Conservation (phyloP, 371 early-diverging fungal species). For the Entomophthora muscae region DNA sequence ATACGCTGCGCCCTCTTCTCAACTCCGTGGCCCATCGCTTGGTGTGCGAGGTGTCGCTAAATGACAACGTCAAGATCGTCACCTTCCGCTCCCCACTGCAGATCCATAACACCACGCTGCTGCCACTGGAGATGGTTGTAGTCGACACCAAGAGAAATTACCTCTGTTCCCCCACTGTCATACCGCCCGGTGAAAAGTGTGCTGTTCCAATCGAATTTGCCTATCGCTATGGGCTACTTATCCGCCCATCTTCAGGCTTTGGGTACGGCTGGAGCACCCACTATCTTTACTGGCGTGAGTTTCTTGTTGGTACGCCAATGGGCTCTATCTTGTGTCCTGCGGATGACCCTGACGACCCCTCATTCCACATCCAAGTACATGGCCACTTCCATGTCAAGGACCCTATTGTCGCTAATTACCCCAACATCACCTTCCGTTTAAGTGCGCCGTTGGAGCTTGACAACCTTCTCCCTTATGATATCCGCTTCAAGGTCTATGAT, state of each 20-base stretch:
- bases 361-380: constrained; percentile 43
- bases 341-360: constrained; percentile 24
- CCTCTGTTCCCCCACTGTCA: constrained; percentile 17
- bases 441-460: constrained; percentile 87
- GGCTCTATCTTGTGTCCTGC: constrained; percentile 27
- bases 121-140: constrained; percentile 63
- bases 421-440: constrained; percentile 62
- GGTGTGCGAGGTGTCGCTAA: constrained; percentile 68
- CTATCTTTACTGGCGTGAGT: constrained; percentile 49
- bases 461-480: constrained; percentile 80
- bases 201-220: constrained; percentile 74
- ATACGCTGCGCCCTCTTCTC: constrained; percentile 58
- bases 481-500: constrained; percentile 37
- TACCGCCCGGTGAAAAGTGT: constrained; percentile 61
- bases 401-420: constrained; percentile 36
- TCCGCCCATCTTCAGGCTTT: constrained; percentile 63
- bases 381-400: constrained; percentile 22
- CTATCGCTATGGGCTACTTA: constrained; percentile 50
- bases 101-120: constrained; percentile 58
- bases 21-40: constrained; percentile 63
- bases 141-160: constrained; percentile 40
- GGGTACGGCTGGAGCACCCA: constrained; percentile 62
- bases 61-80: constrained; percentile 76
- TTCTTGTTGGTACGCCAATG: constrained; percentile 16
- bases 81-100: constrained; percentile 74